Percentiles rank a stretch among this genome's conserved stretches.
These are phyloP conservation scores for Arachis monticola DNA, from an alignment of 331 rosid species.

Conservation along the genomic window DNA sequence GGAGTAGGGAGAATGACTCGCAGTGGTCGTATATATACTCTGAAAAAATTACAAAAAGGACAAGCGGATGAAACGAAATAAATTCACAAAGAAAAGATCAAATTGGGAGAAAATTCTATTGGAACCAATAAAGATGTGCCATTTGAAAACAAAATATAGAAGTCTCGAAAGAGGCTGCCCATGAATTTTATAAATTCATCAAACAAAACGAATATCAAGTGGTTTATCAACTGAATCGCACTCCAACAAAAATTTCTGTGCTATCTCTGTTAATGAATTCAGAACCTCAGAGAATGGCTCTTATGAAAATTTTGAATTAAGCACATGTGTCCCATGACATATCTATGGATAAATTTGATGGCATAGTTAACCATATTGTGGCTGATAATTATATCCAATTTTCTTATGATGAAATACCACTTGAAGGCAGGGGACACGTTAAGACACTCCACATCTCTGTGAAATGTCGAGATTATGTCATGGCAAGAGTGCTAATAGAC, in stretches of 20 bases:
- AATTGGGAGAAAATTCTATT: not conserved
- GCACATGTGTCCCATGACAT: not conserved
- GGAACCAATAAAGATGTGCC: no score
- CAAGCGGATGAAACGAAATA: no score
- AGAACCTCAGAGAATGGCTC: not conserved
- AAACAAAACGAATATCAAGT: not conserved
- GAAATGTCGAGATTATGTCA: not conserved
- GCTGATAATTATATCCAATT: not conserved
- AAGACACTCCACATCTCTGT: not conserved
- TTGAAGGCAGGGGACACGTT: not conserved
- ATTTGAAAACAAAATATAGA: not conserved
- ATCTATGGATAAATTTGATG: not conserved
- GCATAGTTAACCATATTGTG: not conserved
- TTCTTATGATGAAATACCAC: not conserved
- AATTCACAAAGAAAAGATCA: not conserved
- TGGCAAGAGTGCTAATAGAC: not conserved
- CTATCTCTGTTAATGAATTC: not conserved
- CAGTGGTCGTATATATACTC: not conserved
- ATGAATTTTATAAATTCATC: not conserved
- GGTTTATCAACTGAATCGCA: not conserved
- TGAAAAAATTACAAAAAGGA: not conserved
- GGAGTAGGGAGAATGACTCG: not conserved
- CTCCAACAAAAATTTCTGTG: not conserved
- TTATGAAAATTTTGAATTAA: not conserved
- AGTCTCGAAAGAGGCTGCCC: not conserved